Conservation (phyloP, 257 asterid species). For the Rehmannia glutinosa region DNA sequence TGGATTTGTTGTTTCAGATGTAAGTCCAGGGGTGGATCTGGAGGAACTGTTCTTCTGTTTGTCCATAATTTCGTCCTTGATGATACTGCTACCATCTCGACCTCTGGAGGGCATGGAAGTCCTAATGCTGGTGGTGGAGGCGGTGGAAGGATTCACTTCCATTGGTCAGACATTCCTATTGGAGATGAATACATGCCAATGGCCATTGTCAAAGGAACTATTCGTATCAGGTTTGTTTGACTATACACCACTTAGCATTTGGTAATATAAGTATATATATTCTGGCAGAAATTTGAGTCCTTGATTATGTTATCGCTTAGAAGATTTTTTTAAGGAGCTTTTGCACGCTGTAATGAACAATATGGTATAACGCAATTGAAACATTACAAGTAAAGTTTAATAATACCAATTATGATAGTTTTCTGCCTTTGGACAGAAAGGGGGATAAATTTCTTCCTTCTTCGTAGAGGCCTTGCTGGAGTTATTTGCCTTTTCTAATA, state of each 20-base stretch:
- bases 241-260: slow-evolving; percentile 12
- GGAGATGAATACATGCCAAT: slow-evolving; percentile 74
- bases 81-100: slow-evolving; percentile 50
- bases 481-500: background rate
- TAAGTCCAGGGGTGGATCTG: slow-evolving; percentile 93
- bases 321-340: background rate
- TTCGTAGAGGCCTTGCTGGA: background rate
- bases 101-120: slow-evolving; percentile 81
- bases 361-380: background rate
- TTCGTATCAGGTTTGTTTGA: slow-evolving; percentile 53
- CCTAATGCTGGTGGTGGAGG: slow-evolving; percentile 89
- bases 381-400: background rate
- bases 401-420: background rate
- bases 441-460: background rate
- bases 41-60: slow-evolving; percentile 89
- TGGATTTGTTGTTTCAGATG: slow-evolving; percentile 33
- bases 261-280: background rate
- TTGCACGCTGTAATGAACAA: background rate
- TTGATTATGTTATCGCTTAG: background rate
- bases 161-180: slow-evolving; percentile 69
- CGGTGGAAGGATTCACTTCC: slow-evolving; percentile 91
- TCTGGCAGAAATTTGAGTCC: background rate
- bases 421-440: background rate
- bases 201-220: slow-evolving; percentile 61
- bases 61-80: slow-evolving; percentile 51